phyloP scores from a whole-genome alignment of 2,329 filamentous ascomycete genomes.

The Cladosporium sp. region DNA sequence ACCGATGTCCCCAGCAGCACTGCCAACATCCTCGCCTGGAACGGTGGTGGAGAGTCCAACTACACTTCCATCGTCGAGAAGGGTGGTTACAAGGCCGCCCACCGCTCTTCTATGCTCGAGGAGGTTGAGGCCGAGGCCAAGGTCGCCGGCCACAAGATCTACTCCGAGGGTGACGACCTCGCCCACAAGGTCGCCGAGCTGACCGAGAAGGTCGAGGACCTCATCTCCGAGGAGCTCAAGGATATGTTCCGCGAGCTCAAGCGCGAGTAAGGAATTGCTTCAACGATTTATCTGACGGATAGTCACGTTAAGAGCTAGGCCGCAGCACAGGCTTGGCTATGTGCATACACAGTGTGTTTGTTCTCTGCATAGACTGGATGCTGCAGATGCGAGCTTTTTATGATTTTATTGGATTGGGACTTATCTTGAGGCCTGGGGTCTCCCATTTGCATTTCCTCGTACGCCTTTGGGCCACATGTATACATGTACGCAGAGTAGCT shows the following conservation, averaged over 20 bases:
- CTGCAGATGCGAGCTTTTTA: neutral
- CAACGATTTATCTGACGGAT: neutral
- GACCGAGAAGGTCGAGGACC: conserved; percentile 42
- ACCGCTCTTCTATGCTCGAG: conserved; percentile 56
- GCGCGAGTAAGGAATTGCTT: conserved; percentile 7
- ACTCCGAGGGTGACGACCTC: conserved; percentile 38
- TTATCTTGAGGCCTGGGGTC: neutral
- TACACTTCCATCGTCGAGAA: conserved; percentile 52
- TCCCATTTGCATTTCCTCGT: neutral
- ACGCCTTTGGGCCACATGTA: neutral
- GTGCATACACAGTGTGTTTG: conserved; percentile 4
- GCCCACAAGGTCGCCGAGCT: conserved; percentile 45
- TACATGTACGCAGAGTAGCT: conserved; percentile 3
- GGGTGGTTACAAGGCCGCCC: conserved; percentile 33
- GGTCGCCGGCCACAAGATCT: conserved; percentile 28
- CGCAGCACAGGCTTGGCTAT: neutral
- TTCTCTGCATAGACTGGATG: conserved; percentile 5
- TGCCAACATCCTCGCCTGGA: conserved; percentile 95
- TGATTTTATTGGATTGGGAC: conserved; percentile 4
- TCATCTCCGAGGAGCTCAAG: conserved; percentile 47
- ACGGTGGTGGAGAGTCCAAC: conserved; percentile 92
- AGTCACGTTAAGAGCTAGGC: neutral
- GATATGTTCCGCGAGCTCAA: conserved; percentile 39
- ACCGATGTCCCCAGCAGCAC: conserved; percentile 80
- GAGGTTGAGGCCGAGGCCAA: conserved; percentile 43